Evolutionary conservation across 495 filamentous ascomycete genomes (phyloP).

Genomic region (Penicillium goetzii): DNA sequence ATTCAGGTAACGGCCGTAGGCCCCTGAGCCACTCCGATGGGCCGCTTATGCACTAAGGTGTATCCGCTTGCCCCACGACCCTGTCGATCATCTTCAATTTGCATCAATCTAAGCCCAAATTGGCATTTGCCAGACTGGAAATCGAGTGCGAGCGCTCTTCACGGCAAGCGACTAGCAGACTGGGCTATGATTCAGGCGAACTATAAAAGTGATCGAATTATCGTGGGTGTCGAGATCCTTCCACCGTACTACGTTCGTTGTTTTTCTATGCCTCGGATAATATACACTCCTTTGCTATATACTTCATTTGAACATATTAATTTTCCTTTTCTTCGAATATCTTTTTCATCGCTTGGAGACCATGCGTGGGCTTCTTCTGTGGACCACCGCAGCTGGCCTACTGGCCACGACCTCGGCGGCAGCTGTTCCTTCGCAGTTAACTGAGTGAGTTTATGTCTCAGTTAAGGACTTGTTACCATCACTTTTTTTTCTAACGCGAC

Average conservation of each 20-base stretch:
- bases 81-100: not conserved
- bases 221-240: not conserved
- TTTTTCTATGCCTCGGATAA: not conserved
- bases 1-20: not conserved
- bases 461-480: not conserved
- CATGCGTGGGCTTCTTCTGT: conserved; percentile 17
- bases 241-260: not conserved
- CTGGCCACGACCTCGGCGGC: conserved; percentile 10
- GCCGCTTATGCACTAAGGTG: not conserved
- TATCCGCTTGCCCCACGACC: not conserved
- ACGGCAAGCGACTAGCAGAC: not conserved
- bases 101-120: not conserved
- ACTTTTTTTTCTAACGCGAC: not conserved
- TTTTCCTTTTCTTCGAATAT: not conserved
- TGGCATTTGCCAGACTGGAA: not conserved
- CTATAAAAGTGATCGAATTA: not conserved
- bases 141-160: not conserved
- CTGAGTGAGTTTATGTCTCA: no score
- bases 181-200: not conserved
- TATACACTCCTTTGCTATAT: not conserved
- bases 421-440: conserved; percentile 3
- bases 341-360: not conserved
- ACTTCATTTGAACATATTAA: not conserved
- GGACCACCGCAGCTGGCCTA: conserved; percentile 6
- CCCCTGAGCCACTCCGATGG: not conserved